A percentile compares a stretch with the other conserved stretches of the same genome.
phyloP scores from a whole-genome alignment of 176 grass and related monocot species.

The Bromus sterilis region DNA sequence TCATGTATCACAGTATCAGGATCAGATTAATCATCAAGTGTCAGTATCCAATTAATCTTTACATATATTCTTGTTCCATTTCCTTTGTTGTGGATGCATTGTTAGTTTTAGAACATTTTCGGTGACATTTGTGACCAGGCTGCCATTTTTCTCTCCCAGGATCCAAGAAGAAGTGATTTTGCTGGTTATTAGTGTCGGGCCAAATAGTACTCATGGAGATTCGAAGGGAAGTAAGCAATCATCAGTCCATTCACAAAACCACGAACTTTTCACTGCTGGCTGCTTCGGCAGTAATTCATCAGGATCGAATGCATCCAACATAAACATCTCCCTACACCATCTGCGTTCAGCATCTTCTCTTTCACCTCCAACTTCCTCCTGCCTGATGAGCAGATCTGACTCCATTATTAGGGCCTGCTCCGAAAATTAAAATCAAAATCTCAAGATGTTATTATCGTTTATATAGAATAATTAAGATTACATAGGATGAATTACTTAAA shows the following conservation, averaged over 20 bases:
- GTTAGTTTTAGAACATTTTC: background rate
- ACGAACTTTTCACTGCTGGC: background rate
- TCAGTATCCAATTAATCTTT: background rate
- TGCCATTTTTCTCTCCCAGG: background rate
- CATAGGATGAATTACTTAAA: background rate
- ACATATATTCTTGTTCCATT: background rate
- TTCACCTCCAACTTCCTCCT: background rate
- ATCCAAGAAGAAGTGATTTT: background rate
- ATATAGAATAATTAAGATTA: too few relatives aligned
- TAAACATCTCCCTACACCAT: background rate
- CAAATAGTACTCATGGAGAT: background rate
- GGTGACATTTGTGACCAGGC: background rate
- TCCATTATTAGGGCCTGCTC: background rate
- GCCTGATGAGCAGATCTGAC: background rate
- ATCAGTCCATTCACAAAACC: background rate
- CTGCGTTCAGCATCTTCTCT: background rate
- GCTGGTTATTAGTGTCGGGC: background rate
- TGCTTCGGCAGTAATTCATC: background rate
- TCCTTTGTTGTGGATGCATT: background rate
- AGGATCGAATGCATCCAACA: background rate
- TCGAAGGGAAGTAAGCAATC: background rate
- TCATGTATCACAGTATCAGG: background rate
- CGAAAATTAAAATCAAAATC: background rate
- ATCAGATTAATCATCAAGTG: background rate
- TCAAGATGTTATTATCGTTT: background rate